Percentiles rank a stretch among this genome's conserved stretches.
Evolutionary conservation across 805 yeast genomes (phyloP).

Genomic region (Teunomyces panamensis): DNA sequence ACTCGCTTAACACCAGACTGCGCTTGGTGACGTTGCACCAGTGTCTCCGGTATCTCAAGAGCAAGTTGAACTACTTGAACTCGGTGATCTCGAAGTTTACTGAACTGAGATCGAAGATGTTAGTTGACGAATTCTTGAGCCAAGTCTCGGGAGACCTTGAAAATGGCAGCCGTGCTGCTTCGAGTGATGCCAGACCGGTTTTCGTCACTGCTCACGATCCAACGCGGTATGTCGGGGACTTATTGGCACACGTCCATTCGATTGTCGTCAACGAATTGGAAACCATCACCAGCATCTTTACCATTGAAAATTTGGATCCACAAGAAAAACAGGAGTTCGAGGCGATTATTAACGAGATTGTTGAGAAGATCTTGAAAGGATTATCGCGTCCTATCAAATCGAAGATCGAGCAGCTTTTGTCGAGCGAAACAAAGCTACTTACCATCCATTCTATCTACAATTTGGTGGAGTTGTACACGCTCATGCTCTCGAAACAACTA

Average conservation of each 20-base stretch:
- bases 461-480: conserved; percentile 61
- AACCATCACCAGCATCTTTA: conserved; percentile 59
- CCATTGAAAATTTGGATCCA: conserved; percentile 17
- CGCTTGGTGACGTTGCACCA: conserved; percentile 27
- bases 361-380: conserved; percentile 49
- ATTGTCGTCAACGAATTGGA: conserved; percentile 86
- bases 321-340: conserved; percentile 29
- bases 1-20: conserved; percentile 23
- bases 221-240: conserved; percentile 76
- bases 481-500: conserved; percentile 60
- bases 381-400: conserved; percentile 60
- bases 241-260: conserved; percentile 84
- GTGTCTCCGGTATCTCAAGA: conserved; percentile 28
- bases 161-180: conserved; percentile 1
- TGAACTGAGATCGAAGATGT: conserved; percentile 60
- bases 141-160: conserved; percentile 39
- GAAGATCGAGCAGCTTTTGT: conserved; percentile 64
- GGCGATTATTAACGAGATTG: conserved; percentile 29
- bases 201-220: conserved; percentile 76
- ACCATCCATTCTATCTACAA: conserved; percentile 58
- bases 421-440: conserved; percentile 59
- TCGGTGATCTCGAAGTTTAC: conserved; percentile 61
- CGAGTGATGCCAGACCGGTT: conserved; percentile 42
- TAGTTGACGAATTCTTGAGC: conserved; percentile 63
- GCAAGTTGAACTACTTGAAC: conserved; percentile 51